Evolutionary conservation across 768 basidiomycete genomes (phyloP).

Genomic region (Tylopilus vinaceipallidus): DNA sequence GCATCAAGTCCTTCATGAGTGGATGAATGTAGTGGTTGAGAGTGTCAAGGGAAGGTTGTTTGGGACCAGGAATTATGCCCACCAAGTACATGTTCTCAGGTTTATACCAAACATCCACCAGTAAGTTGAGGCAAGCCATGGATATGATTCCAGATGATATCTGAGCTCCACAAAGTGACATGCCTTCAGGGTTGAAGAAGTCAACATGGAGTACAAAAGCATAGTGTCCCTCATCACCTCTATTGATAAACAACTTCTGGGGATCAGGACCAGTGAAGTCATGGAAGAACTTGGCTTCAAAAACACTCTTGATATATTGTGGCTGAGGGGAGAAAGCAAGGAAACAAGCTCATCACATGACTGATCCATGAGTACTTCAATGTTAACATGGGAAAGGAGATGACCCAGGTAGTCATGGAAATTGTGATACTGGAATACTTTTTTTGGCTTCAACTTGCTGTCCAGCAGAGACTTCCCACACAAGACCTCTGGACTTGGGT

Average conservation of each 20-base stretch:
- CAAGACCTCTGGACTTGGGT: no score
- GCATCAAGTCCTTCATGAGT: conserved; percentile 33
- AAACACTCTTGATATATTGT: no score
- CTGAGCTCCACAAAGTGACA: neutral
- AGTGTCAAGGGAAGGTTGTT: neutral
- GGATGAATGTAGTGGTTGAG: conserved; percentile 18
- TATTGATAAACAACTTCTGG: neutral
- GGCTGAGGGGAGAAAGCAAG: no score
- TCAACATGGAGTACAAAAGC: neutral
- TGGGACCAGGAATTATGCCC: neutral
- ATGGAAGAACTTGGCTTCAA: no score
- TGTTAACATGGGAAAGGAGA: no score
- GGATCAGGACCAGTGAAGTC: conserved; percentile 4
- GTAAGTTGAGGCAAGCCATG: neutral
- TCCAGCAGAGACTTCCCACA: no score
- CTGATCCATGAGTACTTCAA: no score
- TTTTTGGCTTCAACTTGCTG: no score
- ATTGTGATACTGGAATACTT: no score
- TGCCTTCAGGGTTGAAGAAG: neutral
- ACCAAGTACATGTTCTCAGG: neutral
- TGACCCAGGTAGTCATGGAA: no score
- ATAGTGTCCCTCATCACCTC: neutral
- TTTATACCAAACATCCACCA: neutral
- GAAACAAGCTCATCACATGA: no score
- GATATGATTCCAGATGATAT: neutral